phyloP scores from a whole-genome alignment of 768 basidiomycete genomes.

The Suillus bovinus region DNA sequence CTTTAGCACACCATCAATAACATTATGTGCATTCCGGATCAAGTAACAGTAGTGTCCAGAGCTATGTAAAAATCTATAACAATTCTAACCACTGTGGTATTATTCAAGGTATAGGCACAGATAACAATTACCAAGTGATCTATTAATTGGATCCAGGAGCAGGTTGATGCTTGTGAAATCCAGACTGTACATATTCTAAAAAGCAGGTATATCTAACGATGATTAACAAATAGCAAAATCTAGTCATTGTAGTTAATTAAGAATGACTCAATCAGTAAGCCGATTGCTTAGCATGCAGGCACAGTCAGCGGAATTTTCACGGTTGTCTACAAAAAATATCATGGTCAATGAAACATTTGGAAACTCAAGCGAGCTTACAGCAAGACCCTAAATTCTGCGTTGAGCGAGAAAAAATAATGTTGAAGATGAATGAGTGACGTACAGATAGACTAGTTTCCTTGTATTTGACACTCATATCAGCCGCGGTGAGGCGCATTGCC shows the following conservation, averaged over 20 bases:
- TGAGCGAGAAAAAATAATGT: not conserved
- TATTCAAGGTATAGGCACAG: not conserved
- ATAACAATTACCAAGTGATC: not conserved
- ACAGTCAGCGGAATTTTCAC: conserved; percentile 86
- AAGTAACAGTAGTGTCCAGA: no score
- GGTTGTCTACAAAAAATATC: conserved; percentile 46
- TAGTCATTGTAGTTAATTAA: not conserved
- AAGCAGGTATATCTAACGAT: not conserved
- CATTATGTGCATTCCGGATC: no score
- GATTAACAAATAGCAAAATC: not conserved
- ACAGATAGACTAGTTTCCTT: conserved; percentile 95
- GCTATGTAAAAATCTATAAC: no score
- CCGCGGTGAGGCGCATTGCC: conserved; percentile 90
- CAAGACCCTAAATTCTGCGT: conserved; percentile 47
- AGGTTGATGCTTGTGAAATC: not conserved
- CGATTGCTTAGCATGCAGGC: conserved; percentile 64
- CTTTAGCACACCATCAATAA: no score
- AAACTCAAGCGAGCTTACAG: conserved; percentile 40
- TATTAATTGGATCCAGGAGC: not conserved
- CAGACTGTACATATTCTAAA: not conserved
- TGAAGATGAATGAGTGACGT: conserved; percentile 26
- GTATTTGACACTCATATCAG: conserved; percentile 95
- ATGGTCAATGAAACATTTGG: conserved; percentile 12
- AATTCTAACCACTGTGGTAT: not conserved
- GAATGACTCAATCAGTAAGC: not conserved